phyloP scores from a whole-genome alignment of 768 basidiomycete species.

The Steccherinum ochraceum region DNA sequence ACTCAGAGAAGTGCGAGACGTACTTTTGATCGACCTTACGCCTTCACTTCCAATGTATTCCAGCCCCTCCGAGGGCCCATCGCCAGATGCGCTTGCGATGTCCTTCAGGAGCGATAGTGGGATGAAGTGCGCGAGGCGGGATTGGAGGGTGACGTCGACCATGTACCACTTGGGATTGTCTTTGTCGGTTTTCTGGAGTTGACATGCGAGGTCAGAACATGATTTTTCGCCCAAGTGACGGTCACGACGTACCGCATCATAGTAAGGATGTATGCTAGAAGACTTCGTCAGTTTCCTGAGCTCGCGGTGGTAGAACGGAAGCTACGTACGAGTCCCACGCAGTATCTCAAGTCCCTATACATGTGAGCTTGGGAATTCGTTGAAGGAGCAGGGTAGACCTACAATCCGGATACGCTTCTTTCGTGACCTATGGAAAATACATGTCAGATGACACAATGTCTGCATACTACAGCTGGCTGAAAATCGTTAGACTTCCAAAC shows the following conservation, averaged over 20 bases:
- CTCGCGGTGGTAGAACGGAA: slow-evolving; percentile 1
- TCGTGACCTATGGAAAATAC: no score
- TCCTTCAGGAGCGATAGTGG: slow-evolving; percentile 69
- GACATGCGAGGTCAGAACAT: neutral
- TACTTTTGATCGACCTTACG: slow-evolving; percentile 59
- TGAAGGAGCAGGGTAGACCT: slow-evolving; percentile 24
- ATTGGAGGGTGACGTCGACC: slow-evolving; percentile 71
- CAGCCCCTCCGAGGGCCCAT: slow-evolving; percentile 44
- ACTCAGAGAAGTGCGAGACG: slow-evolving; percentile 2
- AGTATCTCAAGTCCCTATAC: slow-evolving; percentile 49
- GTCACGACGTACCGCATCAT: slow-evolving; percentile 49
- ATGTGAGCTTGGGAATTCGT: slow-evolving; percentile 8
- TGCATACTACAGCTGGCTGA: no score
- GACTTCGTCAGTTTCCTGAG: no score
- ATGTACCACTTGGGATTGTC: slow-evolving; percentile 87
- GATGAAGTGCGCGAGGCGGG: slow-evolving; percentile 65
- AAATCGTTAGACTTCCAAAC: no score
- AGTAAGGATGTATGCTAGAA: slow-evolving; percentile 68
- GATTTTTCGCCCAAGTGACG: no score
- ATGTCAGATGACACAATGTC: no score
- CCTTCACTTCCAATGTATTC: slow-evolving; percentile 62
- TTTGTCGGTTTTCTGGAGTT: slow-evolving; percentile 65
- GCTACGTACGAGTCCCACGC: slow-evolving; percentile 80
- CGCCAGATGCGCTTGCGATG: slow-evolving; percentile 39
- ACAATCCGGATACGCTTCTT: slow-evolving; percentile 90